These are phyloP conservation scores for Cyamopsis tetragonoloba DNA, from an alignment of 306 rosid species.

Conservation along the genomic window DNA sequence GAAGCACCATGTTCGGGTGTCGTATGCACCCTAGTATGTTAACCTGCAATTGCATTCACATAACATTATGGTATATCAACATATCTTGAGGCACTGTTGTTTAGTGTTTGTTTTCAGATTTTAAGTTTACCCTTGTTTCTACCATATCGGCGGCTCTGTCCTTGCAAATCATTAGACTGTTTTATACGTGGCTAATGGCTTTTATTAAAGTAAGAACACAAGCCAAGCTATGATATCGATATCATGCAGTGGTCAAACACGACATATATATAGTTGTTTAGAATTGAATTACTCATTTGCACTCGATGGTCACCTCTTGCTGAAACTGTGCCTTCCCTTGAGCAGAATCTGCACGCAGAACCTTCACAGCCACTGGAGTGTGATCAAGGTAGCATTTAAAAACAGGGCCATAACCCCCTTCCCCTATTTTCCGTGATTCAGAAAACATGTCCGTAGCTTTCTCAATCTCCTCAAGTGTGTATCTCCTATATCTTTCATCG, in stretches of 20 bases:
- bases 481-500: slow-evolving; percentile 65
- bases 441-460: slow-evolving; percentile 57
- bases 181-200: too few species aligned
- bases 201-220: background rate
- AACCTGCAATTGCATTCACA: slow-evolving; percentile 47
- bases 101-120: too few species aligned
- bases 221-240: too few species aligned
- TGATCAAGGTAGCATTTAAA: slow-evolving; percentile 60
- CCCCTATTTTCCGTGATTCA: slow-evolving; percentile 72
- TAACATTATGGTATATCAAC: too few species aligned
- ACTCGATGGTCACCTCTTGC: slow-evolving; percentile 71
- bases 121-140: too few species aligned
- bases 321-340: slow-evolving; percentile 71
- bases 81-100: too few species aligned
- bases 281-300: slow-evolving; percentile 29
- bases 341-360: slow-evolving; percentile 46
- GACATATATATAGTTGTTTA: slow-evolving; percentile 19
- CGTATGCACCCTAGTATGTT: slow-evolving; percentile 90
- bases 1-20: slow-evolving; percentile 97
- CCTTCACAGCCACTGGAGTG: slow-evolving; percentile 84
- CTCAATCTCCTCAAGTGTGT: slow-evolving; percentile 77
- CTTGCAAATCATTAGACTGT: too few species aligned
- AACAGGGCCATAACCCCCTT: slow-evolving; percentile 97
- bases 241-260: background rate
- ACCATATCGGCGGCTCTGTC: too few species aligned